Evolutionary conservation across 495 filamentous ascomycete species (phyloP).

Genomic region (Neurospora sp.): DNA sequence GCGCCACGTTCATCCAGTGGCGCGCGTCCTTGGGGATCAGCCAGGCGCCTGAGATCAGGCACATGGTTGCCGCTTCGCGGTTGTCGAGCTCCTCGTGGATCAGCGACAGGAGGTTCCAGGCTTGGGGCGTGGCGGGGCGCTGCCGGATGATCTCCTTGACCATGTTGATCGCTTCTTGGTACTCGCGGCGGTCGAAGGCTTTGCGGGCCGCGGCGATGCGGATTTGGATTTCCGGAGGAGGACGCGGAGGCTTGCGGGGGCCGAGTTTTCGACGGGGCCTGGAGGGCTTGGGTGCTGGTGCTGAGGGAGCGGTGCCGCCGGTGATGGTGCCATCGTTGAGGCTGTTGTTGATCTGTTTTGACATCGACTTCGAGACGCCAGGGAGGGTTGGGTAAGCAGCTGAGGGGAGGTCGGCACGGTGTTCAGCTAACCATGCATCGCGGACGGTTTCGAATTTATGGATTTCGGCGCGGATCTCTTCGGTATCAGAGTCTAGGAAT

Average conservation of each 20-base stretch:
- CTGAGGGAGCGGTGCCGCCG: neutral
- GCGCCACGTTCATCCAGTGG: slow-evolving; percentile 60
- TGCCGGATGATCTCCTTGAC: slow-evolving; percentile 62
- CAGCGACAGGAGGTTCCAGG: slow-evolving; percentile 66
- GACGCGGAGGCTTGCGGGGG: slow-evolving; percentile 62
- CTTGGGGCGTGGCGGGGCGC: slow-evolving; percentile 74
- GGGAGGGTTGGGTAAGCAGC: neutral
- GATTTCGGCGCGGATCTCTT: slow-evolving; percentile 25
- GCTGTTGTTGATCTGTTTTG: slow-evolving; percentile 5
- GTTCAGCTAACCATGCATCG: slow-evolving; percentile 23
- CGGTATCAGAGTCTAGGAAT: slow-evolving; percentile 25
- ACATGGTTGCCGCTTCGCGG: slow-evolving; percentile 54
- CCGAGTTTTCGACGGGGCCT: slow-evolving; percentile 29
- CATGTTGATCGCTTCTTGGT: slow-evolving; percentile 51
- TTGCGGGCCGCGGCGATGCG: slow-evolving; percentile 60
- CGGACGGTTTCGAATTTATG: slow-evolving; percentile 25
- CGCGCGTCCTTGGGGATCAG: slow-evolving; percentile 55
- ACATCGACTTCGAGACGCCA: neutral
- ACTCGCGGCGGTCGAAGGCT: slow-evolving; percentile 57
- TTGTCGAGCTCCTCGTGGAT: slow-evolving; percentile 61
- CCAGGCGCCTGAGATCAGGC: slow-evolving; percentile 61
- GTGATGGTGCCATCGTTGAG: neutral
- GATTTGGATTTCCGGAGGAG: slow-evolving; percentile 63
- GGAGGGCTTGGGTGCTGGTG: neutral
- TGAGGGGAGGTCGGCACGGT: slow-evolving; percentile 13